Evolutionary conservation across 768 basidiomycete genomes (phyloP), one percentile per base, ranked within the genome.

Genomic region (Trametes cingulata): DNA sequence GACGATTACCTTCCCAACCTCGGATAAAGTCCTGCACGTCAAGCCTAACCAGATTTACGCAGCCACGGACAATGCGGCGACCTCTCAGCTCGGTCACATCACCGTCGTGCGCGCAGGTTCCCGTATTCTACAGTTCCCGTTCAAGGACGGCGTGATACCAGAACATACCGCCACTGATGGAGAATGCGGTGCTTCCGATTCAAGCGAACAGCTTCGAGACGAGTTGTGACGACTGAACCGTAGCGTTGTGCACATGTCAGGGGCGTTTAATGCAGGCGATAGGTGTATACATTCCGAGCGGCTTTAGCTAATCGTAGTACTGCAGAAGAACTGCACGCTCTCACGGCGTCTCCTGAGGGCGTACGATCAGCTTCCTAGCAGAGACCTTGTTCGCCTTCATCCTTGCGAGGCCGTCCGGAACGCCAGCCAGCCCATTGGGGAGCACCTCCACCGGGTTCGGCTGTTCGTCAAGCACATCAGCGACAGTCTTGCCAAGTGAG

Each of bases 351-450:
- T 80, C 76, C 56, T 75, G 74, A 22, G 78, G 79, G 53, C 69
- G 77, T 1, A 58, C 76, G 12, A 82, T 71, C 25, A 82, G 65
- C 64, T 83, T 83, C n/a, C 56, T 67, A 2, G 76, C 82, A 13
- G 77, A 79, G 22, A 81, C 71, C 58, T 76, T 60, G 10, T 75
- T 72, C 2, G 63, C 61, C 59, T 76, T 69, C 65, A 84, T 65
- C 45, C 76, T 71, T 65, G 74, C 71, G 48, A 85, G 65, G 9
- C 77, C 83, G 12, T 68, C 68, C 36, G 68, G 65, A 43, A 83
- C 77, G 13, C 64, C 81, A 25, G 67, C 71, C 22, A 83, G 68
- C 8, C 82, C 82, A 13, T 72, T 72, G 0, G 74, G 68, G 14
- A 83, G 56, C 15, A 77, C 65, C 53, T 81, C 77, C 12, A 77